phyloP scores from a whole-genome alignment of 257 asterid genomes.

The Solanum paucissectum region DNA sequence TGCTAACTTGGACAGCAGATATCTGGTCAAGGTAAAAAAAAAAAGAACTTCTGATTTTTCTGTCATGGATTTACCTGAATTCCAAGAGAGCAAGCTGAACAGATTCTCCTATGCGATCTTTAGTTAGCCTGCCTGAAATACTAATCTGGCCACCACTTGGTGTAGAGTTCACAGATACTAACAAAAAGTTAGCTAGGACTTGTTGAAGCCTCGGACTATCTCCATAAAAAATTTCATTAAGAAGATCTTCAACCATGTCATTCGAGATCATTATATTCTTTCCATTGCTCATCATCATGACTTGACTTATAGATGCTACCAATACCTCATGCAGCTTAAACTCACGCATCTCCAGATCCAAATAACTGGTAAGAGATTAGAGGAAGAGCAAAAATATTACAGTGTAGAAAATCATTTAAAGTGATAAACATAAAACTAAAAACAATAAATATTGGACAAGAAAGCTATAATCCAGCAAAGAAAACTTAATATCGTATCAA shows the following conservation, averaged over 20 bases:
- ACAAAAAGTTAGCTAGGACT: conserved; percentile 65
- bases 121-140: conserved; percentile 39
- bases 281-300: conserved; percentile 69
- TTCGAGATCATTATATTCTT: conserved; percentile 60
- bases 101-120: conserved; percentile 63
- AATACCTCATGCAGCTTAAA: conserved; percentile 70
- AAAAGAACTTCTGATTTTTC: neutral
- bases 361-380: conserved; percentile 30
- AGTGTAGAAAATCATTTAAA: neutral
- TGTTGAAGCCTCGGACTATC: conserved; percentile 91
- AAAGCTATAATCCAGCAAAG: neutral
- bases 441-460: neutral
- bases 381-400: neutral
- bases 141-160: conserved; percentile 69
- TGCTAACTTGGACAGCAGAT: neutral
- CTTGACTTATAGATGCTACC: conserved; percentile 79
- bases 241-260: conserved; percentile 35
- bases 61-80: conserved; percentile 39
- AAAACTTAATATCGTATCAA: neutral
- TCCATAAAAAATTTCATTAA: conserved; percentile 59
- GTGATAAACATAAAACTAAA: neutral
- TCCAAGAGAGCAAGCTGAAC: conserved; percentile 83
- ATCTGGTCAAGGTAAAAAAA: neutral
- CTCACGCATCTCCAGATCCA: conserved; percentile 93
- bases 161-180: conserved; percentile 41